Base-by-base conservation (phyloP, 345 rosid species). In the Syzygium aqueum region DNA sequence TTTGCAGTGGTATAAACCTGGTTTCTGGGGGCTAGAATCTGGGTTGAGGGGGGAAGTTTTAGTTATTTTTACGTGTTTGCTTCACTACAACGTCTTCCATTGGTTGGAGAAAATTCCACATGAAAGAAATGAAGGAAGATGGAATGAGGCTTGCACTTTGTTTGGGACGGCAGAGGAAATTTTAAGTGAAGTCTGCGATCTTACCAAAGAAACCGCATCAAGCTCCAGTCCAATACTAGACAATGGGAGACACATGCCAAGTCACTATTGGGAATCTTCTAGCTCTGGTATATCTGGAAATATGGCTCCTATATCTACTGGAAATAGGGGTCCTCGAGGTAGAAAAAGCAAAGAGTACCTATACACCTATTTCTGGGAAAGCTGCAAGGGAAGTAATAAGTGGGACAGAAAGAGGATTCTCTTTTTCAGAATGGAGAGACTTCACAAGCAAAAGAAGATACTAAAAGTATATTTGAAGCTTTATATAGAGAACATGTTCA, bases 31-130 rank as follows among this genome's bases (percentile, higher is more conserved):
- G 53, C 27, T 92, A 57, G 92, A 92, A 85, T 90, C 90, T 33
- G 92, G 92, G 50, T 82, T 92, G 84, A 91, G 94, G 87, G 92
- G 90, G 25, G 89, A 92, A 85, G 88, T 92, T 61, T 63, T 91
- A 33, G 94, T 92, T 25, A 91, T 92, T 83, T 40, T 86, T 87
- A 87, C 92, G n/a, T 92, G 94, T 77, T 73, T 87, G 50, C 87
- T 92, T 86, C 91, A 88, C 85, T 92, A 92, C 86, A 92, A 91
- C 56, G 89, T 89, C 89, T 91, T 89, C 91, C 88, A 53, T 56
- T 92, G 92, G 94, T 59, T 91, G 87, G 90, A 88, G 77, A 89
- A 49, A 54, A 84, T 85, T 73, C 89, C 89, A 30, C 49, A 28
- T 86, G 80, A 80, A 33, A 85, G 59, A 46, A 63, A 82, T 46